Percentiles rank a stretch among this genome's conserved stretches.
phyloP scores from a whole-genome alignment of 768 basidiomycete genomes.

The Kwoniella mangroviensis region DNA sequence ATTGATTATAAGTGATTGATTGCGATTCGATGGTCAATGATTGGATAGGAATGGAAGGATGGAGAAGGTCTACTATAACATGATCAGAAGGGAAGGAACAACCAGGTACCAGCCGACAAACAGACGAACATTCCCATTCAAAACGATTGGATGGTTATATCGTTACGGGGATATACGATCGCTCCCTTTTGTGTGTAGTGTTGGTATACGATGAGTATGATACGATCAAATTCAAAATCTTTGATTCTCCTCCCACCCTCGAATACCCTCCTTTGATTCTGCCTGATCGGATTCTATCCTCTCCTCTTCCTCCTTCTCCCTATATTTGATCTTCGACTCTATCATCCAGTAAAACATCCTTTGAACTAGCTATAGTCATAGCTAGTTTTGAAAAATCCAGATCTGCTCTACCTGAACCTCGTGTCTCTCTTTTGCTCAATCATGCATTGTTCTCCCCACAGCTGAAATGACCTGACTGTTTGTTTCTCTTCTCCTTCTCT shows the following conservation, averaged over 20 bases:
- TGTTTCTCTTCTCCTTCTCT: background rate
- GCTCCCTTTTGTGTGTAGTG: background rate
- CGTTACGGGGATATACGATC: background rate
- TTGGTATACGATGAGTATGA: no score
- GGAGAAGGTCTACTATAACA: no score
- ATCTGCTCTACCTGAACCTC: constrained; percentile 1
- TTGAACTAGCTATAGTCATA: background rate
- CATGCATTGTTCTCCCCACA: background rate
- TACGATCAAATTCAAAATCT: no score
- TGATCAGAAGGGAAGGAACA: background rate
- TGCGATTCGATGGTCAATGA: no score
- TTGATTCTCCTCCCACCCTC: background rate
- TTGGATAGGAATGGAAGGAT: no score
- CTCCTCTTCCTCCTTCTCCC: background rate
- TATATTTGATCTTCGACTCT: background rate
- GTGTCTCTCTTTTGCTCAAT: background rate
- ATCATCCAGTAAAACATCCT: background rate
- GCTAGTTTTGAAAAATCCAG: background rate
- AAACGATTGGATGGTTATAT: background rate
- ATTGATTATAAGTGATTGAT: no score
- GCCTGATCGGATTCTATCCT: background rate
- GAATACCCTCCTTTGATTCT: background rate
- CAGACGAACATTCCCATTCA: background rate
- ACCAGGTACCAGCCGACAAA: background rate
- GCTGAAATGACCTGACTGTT: background rate